A percentile compares a stretch with the other conserved stretches of the same genome.
Conservation (phyloP, 1,284 basidiomycete genomes). For the Ganoderma lucidum region DNA sequence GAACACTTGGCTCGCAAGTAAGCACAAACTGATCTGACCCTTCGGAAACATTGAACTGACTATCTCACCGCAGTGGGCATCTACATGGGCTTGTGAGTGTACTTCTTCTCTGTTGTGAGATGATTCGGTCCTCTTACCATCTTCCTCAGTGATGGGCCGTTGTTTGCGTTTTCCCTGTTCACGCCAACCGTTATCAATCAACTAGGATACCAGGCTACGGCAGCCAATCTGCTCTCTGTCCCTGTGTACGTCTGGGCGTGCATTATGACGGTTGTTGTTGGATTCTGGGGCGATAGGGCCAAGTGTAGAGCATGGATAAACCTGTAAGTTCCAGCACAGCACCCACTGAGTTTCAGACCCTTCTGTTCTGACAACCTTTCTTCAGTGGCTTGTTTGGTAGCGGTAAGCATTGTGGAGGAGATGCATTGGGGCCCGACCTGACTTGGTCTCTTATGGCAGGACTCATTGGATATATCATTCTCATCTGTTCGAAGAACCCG, state of each 20-base stretch:
- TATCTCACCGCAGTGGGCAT: slow-evolving; percentile 48
- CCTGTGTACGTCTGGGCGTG: slow-evolving; percentile 61
- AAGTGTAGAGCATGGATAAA: slow-evolving; percentile 57
- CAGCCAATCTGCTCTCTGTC: slow-evolving; percentile 61
- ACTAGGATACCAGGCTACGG: slow-evolving; percentile 57
- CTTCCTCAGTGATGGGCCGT: slow-evolving; percentile 51
- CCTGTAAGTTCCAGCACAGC: slow-evolving; percentile 43
- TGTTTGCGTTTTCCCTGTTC: slow-evolving; percentile 64
- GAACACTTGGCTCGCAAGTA: slow-evolving; percentile 61
- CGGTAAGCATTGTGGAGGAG: slow-evolving; percentile 10
- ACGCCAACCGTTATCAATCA: slow-evolving; percentile 61
- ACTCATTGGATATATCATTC: slow-evolving; percentile 59
- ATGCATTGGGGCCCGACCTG: neutral
- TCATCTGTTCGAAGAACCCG: slow-evolving; percentile 54
- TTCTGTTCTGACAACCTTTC: neutral
- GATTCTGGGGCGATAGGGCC: slow-evolving; percentile 55
- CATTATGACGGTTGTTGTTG: slow-evolving; percentile 55
- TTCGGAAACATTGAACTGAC: neutral
- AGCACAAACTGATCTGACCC: slow-evolving; percentile 16
- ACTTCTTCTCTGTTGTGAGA: neutral
- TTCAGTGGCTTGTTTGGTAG: slow-evolving; percentile 35
- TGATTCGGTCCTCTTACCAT: neutral
- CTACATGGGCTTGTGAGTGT: slow-evolving; percentile 54
- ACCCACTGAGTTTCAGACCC: neutral
- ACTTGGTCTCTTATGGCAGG: slow-evolving; percentile 34